Evolutionary conservation across 768 basidiomycete genomes (phyloP), one percentile per base, ranked within the genome.

Genomic region (Podaxis carcinomalis): DNA sequence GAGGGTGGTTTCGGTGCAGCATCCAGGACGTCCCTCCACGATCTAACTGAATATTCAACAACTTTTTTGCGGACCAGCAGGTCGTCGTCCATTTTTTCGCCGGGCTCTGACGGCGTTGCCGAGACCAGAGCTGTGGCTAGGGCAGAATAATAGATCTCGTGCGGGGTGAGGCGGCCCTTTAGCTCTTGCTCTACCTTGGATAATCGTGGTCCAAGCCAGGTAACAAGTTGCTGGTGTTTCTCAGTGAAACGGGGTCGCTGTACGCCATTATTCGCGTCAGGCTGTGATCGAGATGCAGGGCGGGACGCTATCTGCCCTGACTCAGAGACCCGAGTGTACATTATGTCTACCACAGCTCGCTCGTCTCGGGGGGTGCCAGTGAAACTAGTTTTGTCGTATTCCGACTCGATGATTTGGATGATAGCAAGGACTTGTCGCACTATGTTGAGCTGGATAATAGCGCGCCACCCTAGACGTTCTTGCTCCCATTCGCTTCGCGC

Each of bases 381-480:
- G 7, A 21, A 27, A 27, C 23, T 5, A 23, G 21, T 25, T 42
- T 23, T 39, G 4, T 35, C 40, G 69, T 86, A 73, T 53, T 86
- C 86, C 4, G 76, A 73, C 65, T 84, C 78, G 55, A 92, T 72
- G 57, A 84, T 78, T 56, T 82, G 80, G 61, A 90, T 80, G 61
- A 93, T 85, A 62, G 77, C 75, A 47, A 83, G 86, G 65, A 91
- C 80, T 42, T 87, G 86, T 54, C 83, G 86, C 39, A 92, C 83
- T 65, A 93, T 80, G 71, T 93, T 93, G 57, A 93, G 85, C 63
- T 90, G 90, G 11, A 93, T 83, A 59, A 92, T 87, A 0, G 85
- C 78, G 21, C 87, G 83, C 91, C 91, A 93, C 47, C 87, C 85
- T 19, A 80, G 74, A 23, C 89, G 86, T 67, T 93, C 90, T 51